Base-by-base conservation (phyloP, 495 filamentous ascomycete species). In the Niebla homalea region DNA sequence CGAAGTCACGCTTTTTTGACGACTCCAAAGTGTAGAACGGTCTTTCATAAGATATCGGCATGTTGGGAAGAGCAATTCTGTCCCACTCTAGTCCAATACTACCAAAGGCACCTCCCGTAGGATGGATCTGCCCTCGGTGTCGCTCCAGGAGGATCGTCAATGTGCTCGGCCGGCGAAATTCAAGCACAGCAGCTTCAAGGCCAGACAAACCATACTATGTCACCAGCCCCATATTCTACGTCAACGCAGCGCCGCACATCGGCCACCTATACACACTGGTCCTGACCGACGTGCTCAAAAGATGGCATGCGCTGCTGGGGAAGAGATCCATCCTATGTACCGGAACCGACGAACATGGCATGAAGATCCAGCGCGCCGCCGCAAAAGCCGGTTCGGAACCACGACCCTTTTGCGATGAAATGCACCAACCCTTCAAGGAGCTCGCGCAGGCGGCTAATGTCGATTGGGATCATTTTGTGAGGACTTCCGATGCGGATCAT, bases 221-320 rank as follows among this genome's bases (percentile, higher is more conserved):
- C 57, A 97, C 92, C 3, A 89, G 87, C 6, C 92, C 92, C 6
- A 99, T 99, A 43, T 99, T 97, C 72, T 99, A 99, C 62, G 93
- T 97, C 65, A 99, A 99, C 75, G 23, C 55, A 93, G 88, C 84
- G 38, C 93, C 92, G 43, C 92, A 98, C 70, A 76, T 98, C 58
- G 92, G 92, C 48, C 93, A 98, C 62, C 70, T 98, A 32, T 97
- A 94, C 63, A 86, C 86, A 18, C 87, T 96, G 79, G 71, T 97
- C 57, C 72, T 97, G 44, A 74, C 87, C 47, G 92, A 98, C 65
- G 79, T 94, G 54, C 67, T 95, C 57, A 97, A 96, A 65, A 76
- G 92, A 66, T 98, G 88, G 88, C 82, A 94, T 58, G 66, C 75
- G n/a, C 70, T 96, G 15, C 68, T 79, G 43, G 87, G 87, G 4